Evolutionary conservation across 2,329 filamentous ascomycete species (phyloP).

Genomic region (Emydomyces testavorans): DNA sequence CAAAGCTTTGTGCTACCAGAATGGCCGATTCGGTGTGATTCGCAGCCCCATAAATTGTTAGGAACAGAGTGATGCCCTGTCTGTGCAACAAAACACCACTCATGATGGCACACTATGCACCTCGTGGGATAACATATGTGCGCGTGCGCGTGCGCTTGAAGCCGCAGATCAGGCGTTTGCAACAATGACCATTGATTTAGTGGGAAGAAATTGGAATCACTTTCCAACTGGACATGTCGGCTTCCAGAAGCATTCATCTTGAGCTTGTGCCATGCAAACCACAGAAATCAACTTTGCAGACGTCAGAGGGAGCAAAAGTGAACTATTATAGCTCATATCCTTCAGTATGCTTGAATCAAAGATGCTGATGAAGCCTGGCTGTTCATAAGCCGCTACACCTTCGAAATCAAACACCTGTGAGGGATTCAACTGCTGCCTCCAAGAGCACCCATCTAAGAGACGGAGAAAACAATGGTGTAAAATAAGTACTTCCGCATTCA

Average conservation of each 20-base stretch:
- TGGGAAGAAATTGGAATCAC: neutral
- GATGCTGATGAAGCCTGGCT: neutral
- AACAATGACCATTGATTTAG: neutral
- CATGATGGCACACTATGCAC: slow-evolving; percentile 2
- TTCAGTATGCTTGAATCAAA: neutral
- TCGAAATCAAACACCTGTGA: neutral
- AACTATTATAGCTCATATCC: too few species aligned
- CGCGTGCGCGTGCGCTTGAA: slow-evolving; percentile 6
- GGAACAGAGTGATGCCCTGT: slow-evolving; percentile 3
- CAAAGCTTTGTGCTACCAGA: slow-evolving; percentile 10
- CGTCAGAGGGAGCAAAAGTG: neutral
- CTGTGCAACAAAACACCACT: slow-evolving; percentile 1
- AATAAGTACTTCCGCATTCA: neutral
- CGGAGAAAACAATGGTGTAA: neutral
- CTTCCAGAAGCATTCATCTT: too few species aligned
- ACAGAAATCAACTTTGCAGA: too few species aligned
- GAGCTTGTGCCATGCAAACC: too few species aligned
- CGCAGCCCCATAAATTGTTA: slow-evolving; percentile 8
- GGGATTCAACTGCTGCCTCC: neutral
- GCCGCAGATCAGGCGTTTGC: slow-evolving; percentile 2
- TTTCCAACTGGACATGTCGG: too few species aligned
- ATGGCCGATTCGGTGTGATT: slow-evolving; percentile 4
- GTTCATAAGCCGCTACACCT: neutral
- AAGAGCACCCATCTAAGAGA: neutral
- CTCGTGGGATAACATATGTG: neutral